Conservation (phyloP, 371 early-diverging fungal species). For the Apophysomyces trapeziformis region DNA sequence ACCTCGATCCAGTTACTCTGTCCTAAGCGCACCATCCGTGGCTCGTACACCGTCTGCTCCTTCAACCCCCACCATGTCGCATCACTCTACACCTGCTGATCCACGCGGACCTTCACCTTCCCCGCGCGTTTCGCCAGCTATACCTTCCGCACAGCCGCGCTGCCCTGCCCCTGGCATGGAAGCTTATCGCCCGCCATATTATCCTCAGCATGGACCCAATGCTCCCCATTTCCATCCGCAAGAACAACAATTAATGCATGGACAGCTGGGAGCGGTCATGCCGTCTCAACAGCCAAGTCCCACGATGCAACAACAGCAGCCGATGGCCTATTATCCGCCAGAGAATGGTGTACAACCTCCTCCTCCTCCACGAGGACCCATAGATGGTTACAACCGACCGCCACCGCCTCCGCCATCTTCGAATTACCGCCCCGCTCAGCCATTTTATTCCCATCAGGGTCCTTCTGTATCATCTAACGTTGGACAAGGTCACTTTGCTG, state of each 20-base stretch:
- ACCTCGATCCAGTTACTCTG: conserved; percentile 1
- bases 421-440: conserved; percentile 7
- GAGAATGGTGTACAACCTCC: background rate
- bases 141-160: background rate
- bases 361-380: background rate
- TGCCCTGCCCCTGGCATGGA: background rate
- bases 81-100: conserved; percentile 1
- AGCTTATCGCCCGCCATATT: background rate
- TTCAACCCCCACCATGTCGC: conserved; percentile 6
- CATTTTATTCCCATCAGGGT: conserved; percentile 8
- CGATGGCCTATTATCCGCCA: background rate
- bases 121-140: conserved; percentile 1
- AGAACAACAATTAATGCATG: background rate
- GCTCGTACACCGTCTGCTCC: background rate
- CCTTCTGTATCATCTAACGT: conserved; percentile 1
- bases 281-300: background rate
- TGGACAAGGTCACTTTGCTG: conserved; percentile 5
- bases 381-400: conserved; percentile 7
- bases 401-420: conserved; percentile 12
- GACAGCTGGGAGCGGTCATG: background rate
- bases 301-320: conserved; percentile 7
- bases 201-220: background rate
- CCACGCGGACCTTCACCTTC: background rate
- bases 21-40: background rate
- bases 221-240: background rate